phyloP scores from a whole-genome alignment of 2,329 filamentous ascomycete species.

The Fusarium globosum region DNA sequence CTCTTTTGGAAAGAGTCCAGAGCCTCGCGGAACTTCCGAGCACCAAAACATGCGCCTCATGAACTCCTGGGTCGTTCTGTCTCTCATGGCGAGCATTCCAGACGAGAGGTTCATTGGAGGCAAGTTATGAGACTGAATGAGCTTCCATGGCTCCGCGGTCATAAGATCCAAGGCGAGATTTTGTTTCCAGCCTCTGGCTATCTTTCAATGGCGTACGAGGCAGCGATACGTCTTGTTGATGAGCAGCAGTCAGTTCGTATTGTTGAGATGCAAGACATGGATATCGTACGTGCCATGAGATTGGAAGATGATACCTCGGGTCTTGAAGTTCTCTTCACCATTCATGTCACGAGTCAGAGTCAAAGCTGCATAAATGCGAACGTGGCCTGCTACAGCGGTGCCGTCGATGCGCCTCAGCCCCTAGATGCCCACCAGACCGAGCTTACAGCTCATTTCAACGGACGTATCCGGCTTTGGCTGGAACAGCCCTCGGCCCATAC shows the following conservation, averaged over 20 bases:
- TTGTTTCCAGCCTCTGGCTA: not conserved
- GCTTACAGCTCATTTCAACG: not conserved
- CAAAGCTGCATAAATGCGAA: not conserved
- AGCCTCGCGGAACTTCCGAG: not conserved
- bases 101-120: not conserved
- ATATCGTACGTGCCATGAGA: not conserved
- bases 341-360: not conserved
- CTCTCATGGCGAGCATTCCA: not conserved
- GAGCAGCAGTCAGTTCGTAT: not conserved
- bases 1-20: not conserved
- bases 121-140: not conserved
- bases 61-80: not conserved
- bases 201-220: not conserved
- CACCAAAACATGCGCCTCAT: not conserved
- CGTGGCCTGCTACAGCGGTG: not conserved
- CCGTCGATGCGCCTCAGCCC: not conserved
- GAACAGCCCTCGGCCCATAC: not conserved
- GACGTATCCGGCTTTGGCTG: not conserved
- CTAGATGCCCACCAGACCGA: not conserved
- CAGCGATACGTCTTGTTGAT: not conserved
- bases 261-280: not conserved
- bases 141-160: not conserved
- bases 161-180: not conserved
- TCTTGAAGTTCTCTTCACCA: not conserved
- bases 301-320: not conserved